Base-by-base conservation (phyloP, 805 yeast species). In the Starmerella potacharoeniae region DNA sequence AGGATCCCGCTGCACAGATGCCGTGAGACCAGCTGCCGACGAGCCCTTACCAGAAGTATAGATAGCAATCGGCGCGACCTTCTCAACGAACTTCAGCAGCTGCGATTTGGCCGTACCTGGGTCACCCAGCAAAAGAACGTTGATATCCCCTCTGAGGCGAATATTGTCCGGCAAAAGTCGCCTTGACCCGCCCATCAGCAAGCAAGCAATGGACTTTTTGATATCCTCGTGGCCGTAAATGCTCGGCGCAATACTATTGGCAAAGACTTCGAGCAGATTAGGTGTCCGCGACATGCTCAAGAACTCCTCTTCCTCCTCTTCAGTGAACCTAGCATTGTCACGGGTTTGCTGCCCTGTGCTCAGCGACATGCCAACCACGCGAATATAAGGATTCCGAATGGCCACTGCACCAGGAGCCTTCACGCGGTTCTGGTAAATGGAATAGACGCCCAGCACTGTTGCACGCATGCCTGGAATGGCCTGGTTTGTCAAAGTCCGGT, bases 61-160 rank as follows among this genome's bases (percentile, higher is more conserved):
- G 40, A 93, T 90, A 3, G 97, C 82, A 56, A 91, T 88, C 11
- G 97, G 97, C 4, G 96, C 81, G 22, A 86, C 89, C 66, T 91
- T 90, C 68, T 93, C 97, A 17, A 89, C 97, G 62, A 91, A 93
- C 69, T 93, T 93, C 65, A 93, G 77, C 59, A 93, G 73, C 73
- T 93, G 99, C 10, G 98, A 93, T 69, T 93, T 93, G 51, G 98
- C 97, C 22, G 98, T 93, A 74, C 98, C 98, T 29, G 99, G 99
- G 66, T 93, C 99, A 71, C 99, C 99, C 39, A 95, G 75, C 50
- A 93, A 69, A 51, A 93, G 75, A 10, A 93, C 96, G 66, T 93
- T 93, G 65, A 93, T 87, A 68, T 93, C 99, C 63, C 99, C 99
- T 75, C 99, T 82, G 55, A 93, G 77, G 65, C 96, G 76, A 91